Percentiles rank a stretch among this genome's conserved stretches.
phyloP scores from a whole-genome alignment of 2,329 filamentous ascomycete genomes.

The Xylaria sp. region DNA sequence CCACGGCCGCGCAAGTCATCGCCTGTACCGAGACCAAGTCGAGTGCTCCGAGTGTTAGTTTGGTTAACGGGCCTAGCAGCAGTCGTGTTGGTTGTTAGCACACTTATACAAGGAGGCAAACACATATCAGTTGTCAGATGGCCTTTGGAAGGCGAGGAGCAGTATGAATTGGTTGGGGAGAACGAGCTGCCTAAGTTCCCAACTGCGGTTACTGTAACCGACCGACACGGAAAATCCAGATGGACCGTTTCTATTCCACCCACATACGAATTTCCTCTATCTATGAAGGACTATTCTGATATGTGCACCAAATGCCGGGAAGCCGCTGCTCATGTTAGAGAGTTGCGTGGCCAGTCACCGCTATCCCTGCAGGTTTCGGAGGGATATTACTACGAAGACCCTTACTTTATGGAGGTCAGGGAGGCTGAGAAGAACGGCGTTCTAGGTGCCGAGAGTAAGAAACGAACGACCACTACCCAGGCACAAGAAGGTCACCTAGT shows the following conservation, averaged over 20 bases:
- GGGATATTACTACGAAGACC: constrained; percentile 71
- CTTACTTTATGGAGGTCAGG: constrained; percentile 77
- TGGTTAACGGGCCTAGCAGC: constrained; percentile 64
- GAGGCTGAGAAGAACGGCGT: constrained; percentile 75
- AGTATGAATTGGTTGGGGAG: constrained; percentile 75
- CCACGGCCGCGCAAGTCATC: constrained; percentile 73
- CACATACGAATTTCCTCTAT: constrained; percentile 73
- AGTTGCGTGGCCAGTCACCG: constrained; percentile 58
- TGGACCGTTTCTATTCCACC: constrained; percentile 87
- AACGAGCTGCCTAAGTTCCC: constrained; percentile 76
- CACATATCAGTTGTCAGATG: constrained; percentile 53
- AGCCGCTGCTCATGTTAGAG: constrained; percentile 68
- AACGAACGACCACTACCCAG: constrained; percentile 53
- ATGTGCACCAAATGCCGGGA: constrained; percentile 76
- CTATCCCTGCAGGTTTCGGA: constrained; percentile 59
- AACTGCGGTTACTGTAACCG: constrained; percentile 76
- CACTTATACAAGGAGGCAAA: constrained; percentile 49
- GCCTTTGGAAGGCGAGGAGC: constrained; percentile 54
- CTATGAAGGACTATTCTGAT: constrained; percentile 72
- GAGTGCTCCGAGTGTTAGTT: constrained; percentile 66
- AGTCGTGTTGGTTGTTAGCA: constrained; percentile 62
- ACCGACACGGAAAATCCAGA: constrained; percentile 70
- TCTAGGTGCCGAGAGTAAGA: constrained; percentile 56
- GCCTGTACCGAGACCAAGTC: constrained; percentile 66
- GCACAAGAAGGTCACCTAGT: constrained; percentile 54